Conservation (phyloP, 345 rosid species). For the Lepidium africanum region DNA sequence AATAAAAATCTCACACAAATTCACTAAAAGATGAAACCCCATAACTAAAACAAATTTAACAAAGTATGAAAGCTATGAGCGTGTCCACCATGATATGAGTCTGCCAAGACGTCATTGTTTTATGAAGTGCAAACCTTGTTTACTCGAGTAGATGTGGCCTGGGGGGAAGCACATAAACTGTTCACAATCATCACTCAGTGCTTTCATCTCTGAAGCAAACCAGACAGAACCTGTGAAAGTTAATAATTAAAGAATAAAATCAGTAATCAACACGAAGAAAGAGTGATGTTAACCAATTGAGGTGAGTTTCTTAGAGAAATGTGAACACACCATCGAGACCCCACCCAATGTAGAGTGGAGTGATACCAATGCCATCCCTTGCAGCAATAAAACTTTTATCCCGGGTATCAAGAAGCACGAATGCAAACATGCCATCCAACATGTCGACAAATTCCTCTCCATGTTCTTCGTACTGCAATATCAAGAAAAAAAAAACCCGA, state of each 20-base stretch:
- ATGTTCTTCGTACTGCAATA: slow-evolving; percentile 63
- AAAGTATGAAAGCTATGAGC: neutral
- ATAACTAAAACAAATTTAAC: neutral
- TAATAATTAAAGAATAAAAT: neutral
- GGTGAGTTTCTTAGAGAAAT: slow-evolving; percentile 3
- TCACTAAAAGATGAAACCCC: neutral
- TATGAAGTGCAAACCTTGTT: slow-evolving; percentile 48
- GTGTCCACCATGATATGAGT: neutral
- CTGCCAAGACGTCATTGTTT: neutral
- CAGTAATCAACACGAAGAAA: neutral
- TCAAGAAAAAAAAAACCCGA: neutral
- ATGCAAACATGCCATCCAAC: slow-evolving; percentile 89
- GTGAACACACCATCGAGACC: slow-evolving; percentile 65
- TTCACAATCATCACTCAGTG: slow-evolving; percentile 81
- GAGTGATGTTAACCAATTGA: neutral
- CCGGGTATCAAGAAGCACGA: slow-evolving; percentile 69
- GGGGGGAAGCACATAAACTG: slow-evolving; percentile 65
- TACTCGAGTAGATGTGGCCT: slow-evolving; percentile 81
- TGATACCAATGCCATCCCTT: slow-evolving; percentile 69
- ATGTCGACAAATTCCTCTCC: slow-evolving; percentile 66
- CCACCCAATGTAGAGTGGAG: slow-evolving; percentile 84
- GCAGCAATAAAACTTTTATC: slow-evolving; percentile 76
- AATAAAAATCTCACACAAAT: neutral
- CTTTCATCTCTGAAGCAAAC: slow-evolving; percentile 97
- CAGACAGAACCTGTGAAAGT: slow-evolving; percentile 57